Evolutionary conservation across 1,139 yeast species (phyloP).

Genomic region (Casaregolazyma lundiana): DNA sequence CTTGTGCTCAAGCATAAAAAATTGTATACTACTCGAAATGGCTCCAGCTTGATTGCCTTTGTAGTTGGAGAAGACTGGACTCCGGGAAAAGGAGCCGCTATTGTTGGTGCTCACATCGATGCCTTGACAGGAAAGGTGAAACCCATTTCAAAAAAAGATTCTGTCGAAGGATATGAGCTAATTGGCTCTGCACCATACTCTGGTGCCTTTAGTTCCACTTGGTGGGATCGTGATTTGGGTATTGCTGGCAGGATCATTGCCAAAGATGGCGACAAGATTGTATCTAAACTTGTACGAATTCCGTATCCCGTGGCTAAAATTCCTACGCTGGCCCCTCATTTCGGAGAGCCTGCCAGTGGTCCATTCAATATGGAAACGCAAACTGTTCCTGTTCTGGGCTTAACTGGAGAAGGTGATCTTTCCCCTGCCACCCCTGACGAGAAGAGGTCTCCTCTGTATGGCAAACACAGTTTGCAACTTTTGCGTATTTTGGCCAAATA

Average conservation of each 20-base stretch:
- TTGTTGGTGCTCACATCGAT: conserved; percentile 90
- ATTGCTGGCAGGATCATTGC: conserved; percentile 89
- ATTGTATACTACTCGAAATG: conserved; percentile 73
- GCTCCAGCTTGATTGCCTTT: conserved; percentile 78
- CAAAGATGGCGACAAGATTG: conserved; percentile 37
- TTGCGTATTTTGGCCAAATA: conserved; percentile 68
- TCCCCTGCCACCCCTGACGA: conserved; percentile 53
- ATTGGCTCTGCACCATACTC: conserved; percentile 94
- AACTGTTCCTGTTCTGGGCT: conserved; percentile 82
- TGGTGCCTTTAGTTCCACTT: conserved; percentile 71
- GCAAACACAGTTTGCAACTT: conserved; percentile 69
- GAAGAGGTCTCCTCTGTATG: conserved; percentile 54
- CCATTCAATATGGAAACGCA: conserved; percentile 90
- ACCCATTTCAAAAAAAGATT: conserved; percentile 70
- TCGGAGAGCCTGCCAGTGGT: conserved; percentile 68
- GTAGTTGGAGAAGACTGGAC: conserved; percentile 61
- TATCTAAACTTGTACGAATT: conserved; percentile 69
- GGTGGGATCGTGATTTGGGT: conserved; percentile 93
- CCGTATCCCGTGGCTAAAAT: conserved; percentile 83
- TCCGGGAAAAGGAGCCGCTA: conserved; percentile 76
- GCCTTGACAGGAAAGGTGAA: conserved; percentile 73
- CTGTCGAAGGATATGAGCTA: conserved; percentile 72
- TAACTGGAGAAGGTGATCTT: conserved; percentile 32
- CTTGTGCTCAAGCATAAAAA: conserved; percentile 48
- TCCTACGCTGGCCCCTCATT: conserved; percentile 94